Conservation (phyloP, 495 filamentous ascomycete species). For the Rhizodiscina lignyota region DNA sequence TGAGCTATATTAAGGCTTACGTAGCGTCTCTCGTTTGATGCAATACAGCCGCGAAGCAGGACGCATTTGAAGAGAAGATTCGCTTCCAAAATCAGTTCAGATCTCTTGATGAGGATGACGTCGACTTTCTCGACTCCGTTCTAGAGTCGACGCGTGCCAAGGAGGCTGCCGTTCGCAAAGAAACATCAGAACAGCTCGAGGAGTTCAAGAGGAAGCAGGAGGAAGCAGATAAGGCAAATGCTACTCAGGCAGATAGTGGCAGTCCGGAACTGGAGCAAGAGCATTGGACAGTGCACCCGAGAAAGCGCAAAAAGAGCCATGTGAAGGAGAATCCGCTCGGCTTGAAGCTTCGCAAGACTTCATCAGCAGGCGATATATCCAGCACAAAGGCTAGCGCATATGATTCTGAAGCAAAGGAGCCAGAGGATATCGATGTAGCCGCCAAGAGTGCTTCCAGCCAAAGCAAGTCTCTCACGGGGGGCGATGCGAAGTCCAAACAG, state of each 20-base stretch:
- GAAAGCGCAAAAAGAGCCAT: constrained; percentile 43
- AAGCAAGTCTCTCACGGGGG: neutral
- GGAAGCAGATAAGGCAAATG: constrained; percentile 39
- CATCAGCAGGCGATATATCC: constrained; percentile 14
- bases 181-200: constrained; percentile 58
- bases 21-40: neutral
- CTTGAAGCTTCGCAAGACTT: constrained; percentile 40
- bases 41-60: constrained; percentile 70
- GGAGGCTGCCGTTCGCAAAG: constrained; percentile 55
- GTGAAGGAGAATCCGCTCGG: constrained; percentile 34
- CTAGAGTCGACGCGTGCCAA: constrained; percentile 49
- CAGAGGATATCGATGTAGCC: constrained; percentile 1
- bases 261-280: constrained; percentile 11
- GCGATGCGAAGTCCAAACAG: neutral
- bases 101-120: constrained; percentile 81
- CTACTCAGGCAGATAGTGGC: constrained; percentile 17
- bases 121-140: constrained; percentile 76
- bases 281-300: constrained; percentile 35
- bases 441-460: constrained; percentile 1
- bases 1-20: no score
- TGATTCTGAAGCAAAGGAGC: constrained; percentile 2
- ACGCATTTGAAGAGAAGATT: constrained; percentile 75
- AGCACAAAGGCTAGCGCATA: no score
- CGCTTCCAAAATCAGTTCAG: constrained; percentile 68
- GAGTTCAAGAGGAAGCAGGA: constrained; percentile 53